These are phyloP conservation scores for Dysphania ambrosioides DNA, from an alignment of 148 eudicot genomes.

Conservation along the genomic window DNA sequence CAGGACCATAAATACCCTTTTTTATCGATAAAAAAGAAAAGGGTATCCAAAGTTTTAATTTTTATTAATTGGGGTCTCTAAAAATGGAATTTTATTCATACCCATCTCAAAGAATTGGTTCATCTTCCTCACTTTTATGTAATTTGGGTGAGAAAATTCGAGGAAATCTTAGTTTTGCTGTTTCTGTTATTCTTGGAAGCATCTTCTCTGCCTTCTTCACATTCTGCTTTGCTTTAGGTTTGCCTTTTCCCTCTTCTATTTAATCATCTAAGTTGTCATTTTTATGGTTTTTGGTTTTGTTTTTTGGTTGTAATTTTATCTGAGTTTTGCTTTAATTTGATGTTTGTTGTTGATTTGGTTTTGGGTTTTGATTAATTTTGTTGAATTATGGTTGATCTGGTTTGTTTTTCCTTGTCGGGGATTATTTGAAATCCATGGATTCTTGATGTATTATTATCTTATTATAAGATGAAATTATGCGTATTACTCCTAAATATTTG, in stretches of 20 bases:
- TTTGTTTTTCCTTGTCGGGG: not conserved
- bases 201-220: conserved; percentile 88
- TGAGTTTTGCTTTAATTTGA: conserved; percentile 9
- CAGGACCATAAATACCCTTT: not conserved
- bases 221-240: conserved; percentile 90
- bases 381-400: not conserved
- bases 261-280: too few species aligned
- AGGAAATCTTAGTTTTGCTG: conserved; percentile 54
- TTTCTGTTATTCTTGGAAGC: conserved; percentile 66
- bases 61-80: not conserved
- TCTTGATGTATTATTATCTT: not conserved
- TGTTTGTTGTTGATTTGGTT: conserved; percentile 7
- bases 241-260: conserved; percentile 10
- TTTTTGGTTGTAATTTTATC: not conserved
- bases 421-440: not conserved
- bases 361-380: conserved; percentile 4
- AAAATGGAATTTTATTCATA: conserved; percentile 51
- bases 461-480: not conserved
- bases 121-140: conserved; percentile 33
- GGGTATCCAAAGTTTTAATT: too few species aligned
- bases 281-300: not conserved
- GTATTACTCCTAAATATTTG: too few species aligned
- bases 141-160: conserved; percentile 53
- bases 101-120: conserved; percentile 41
- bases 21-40: too few species aligned